Conservation (phyloP, 2,329 filamentous ascomycete species). For the Laburnicola sp. region DNA sequence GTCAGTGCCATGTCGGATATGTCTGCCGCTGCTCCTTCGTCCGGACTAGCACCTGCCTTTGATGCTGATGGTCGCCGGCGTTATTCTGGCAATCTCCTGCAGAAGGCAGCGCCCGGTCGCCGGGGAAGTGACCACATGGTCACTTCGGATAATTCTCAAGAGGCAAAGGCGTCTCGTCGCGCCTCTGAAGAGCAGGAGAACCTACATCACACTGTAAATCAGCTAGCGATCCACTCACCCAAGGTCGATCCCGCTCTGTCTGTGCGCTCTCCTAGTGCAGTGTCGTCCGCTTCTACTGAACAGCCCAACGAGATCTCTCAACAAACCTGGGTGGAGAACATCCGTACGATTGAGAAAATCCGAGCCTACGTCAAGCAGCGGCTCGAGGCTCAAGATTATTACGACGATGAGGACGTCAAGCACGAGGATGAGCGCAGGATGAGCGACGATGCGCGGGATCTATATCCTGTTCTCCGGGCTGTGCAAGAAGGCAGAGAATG, state of each 20-base stretch:
- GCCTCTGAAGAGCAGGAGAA: slow-evolving; percentile 39
- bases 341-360: slow-evolving; percentile 64
- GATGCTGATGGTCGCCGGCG: slow-evolving; percentile 63
- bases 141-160: slow-evolving; percentile 42
- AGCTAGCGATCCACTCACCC: slow-evolving; percentile 45
- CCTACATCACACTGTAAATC: slow-evolving; percentile 44
- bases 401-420: slow-evolving; percentile 34
- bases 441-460: slow-evolving; percentile 44
- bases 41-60: slow-evolving; percentile 68
- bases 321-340: slow-evolving; percentile 64
- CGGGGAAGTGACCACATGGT: slow-evolving; percentile 45
- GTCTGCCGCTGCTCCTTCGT: slow-evolving; percentile 64
- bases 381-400: slow-evolving; percentile 57
- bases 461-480: slow-evolving; percentile 47
- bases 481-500: slow-evolving; percentile 45
- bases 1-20: slow-evolving; percentile 67
- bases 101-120: slow-evolving; percentile 48
- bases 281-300: slow-evolving; percentile 41
- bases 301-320: slow-evolving; percentile 45
- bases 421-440: slow-evolving; percentile 35
- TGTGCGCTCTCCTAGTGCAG: slow-evolving; percentile 44
- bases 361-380: slow-evolving; percentile 60
- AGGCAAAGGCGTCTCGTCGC: slow-evolving; percentile 37
- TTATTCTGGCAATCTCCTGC: slow-evolving; percentile 64
- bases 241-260: slow-evolving; percentile 46